These are phyloP conservation scores for Geranium brycei DNA, from an alignment of 345 rosid genomes.

Conservation along the genomic window DNA sequence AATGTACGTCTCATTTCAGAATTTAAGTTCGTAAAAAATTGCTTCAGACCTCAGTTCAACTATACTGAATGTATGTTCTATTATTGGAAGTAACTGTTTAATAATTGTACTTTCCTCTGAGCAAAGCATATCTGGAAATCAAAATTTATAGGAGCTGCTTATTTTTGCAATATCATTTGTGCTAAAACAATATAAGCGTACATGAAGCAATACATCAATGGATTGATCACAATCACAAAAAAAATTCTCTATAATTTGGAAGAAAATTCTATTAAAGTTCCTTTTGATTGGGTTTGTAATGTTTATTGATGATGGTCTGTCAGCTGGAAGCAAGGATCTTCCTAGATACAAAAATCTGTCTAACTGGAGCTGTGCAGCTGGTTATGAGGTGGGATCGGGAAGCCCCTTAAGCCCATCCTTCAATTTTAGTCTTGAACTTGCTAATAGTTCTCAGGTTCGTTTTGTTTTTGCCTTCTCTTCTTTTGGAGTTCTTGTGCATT, in stretches of 20 bases:
- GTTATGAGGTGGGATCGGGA: conserved; percentile 72
- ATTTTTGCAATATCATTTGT: no score
- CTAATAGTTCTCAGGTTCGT: conserved; percentile 60
- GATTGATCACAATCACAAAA: no score
- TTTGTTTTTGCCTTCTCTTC: neutral
- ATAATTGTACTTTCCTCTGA: no score
- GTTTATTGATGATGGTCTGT: conserved; percentile 10
- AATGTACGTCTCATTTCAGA: neutral
- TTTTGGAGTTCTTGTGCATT: neutral
- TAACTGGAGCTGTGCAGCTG: conserved; percentile 85
- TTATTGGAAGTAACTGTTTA: no score
- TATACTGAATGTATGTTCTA: no score
- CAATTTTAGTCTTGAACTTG: conserved; percentile 74
- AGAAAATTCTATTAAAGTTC: conserved; percentile 1
- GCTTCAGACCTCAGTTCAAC: no score
- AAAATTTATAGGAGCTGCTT: no score
- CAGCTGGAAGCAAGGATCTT: conserved; percentile 43
- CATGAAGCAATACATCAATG: no score
- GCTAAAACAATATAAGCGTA: no score
- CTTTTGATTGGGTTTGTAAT: conserved; percentile 3
- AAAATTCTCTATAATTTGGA: neutral
- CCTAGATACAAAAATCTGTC: conserved; percentile 38
- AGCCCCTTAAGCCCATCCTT: conserved; percentile 86
- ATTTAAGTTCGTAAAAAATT: no score
- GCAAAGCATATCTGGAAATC: no score